phyloP scores from a whole-genome alignment of 345 rosid genomes.

The Gossypium sturtianum region DNA sequence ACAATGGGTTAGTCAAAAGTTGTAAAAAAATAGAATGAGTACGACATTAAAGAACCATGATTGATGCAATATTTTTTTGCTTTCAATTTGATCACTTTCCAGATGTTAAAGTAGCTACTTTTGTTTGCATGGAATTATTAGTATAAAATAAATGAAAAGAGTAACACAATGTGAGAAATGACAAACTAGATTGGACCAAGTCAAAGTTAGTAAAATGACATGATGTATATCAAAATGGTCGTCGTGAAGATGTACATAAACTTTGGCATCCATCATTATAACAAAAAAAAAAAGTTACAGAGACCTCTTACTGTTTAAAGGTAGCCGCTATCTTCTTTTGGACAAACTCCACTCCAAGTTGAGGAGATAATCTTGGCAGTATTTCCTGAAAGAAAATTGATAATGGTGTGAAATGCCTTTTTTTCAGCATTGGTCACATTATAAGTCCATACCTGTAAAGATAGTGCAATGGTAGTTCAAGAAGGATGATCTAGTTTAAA shows the following conservation, averaged over 20 bases:
- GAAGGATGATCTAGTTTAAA: neutral
- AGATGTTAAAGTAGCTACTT: neutral
- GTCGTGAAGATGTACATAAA: neutral
- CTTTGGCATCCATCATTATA: neutral
- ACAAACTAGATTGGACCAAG: conserved; percentile 1
- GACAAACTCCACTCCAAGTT: conserved; percentile 57
- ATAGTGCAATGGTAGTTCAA: neutral
- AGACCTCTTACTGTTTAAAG: conserved; percentile 32
- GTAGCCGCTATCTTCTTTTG: conserved; percentile 76
- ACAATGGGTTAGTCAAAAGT: conserved; percentile 36
- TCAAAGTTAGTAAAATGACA: conserved; percentile 1
- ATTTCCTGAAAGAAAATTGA: conserved; percentile 39
- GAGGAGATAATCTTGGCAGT: conserved; percentile 67
- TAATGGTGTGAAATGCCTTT: neutral
- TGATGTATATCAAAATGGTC: neutral
- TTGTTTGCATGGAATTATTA: conserved; percentile 4
- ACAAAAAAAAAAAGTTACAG: neutral
- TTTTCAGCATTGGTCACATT: neutral
- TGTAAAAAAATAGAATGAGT: conserved; percentile 10
- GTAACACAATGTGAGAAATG: neutral
- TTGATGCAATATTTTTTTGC: neutral
- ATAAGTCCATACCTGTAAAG: conserved; percentile 1
- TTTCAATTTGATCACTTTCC: conserved; percentile 15
- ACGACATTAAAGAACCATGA: conserved; percentile 8
- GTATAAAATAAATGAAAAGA: conserved; percentile 1